phyloP scores from a whole-genome alignment of 2,329 filamentous ascomycete species.

The Sporothrix globosa region DNA sequence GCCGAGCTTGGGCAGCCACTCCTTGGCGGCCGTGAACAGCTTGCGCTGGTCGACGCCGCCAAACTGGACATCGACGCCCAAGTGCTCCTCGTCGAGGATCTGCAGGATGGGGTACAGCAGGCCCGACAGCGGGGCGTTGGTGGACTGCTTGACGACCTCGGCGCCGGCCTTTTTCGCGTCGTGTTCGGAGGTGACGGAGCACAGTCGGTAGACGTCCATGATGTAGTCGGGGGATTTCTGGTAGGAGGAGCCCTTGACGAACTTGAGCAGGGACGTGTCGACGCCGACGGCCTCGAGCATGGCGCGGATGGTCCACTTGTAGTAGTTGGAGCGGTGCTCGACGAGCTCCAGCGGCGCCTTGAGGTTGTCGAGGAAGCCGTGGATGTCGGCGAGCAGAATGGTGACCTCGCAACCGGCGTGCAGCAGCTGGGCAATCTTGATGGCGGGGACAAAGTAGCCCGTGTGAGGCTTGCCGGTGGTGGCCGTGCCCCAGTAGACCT shows the following conservation, averaged over 20 bases:
- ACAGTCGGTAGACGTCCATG: slow-evolving; percentile 85
- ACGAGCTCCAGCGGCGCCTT: slow-evolving; percentile 90
- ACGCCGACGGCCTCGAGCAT: slow-evolving; percentile 79
- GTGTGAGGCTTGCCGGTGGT: slow-evolving; percentile 87
- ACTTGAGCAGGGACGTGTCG: slow-evolving; percentile 74
- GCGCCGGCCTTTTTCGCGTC: slow-evolving; percentile 88
- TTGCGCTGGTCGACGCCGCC: slow-evolving; percentile 85
- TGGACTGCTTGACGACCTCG: slow-evolving; percentile 91
- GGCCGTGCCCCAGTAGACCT: slow-evolving; percentile 87
- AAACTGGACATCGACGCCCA: slow-evolving; percentile 86
- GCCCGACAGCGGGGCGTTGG: slow-evolving; percentile 72
- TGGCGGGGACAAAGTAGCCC: slow-evolving; percentile 84
- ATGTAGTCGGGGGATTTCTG: slow-evolving; percentile 73
- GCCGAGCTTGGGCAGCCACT: slow-evolving; percentile 81
- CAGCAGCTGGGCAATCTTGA: slow-evolving; percentile 89
- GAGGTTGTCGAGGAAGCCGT: slow-evolving; percentile 78
- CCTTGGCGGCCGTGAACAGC: slow-evolving; percentile 82
- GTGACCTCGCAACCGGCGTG: slow-evolving; percentile 81
- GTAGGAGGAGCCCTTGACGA: slow-evolving; percentile 83
- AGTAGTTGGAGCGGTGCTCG: slow-evolving; percentile 79
- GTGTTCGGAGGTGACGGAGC: slow-evolving; percentile 70
- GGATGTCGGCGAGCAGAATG: slow-evolving; percentile 73
- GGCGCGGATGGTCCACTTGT: slow-evolving; percentile 73
- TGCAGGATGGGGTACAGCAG: slow-evolving; percentile 87
- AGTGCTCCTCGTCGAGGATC: slow-evolving; percentile 85